Percentiles rank a stretch among this genome's conserved stretches.
These are phyloP conservation scores for Zygotorulaspora florentina DNA, from an alignment of 805 yeast genomes.

Conservation along the genomic window DNA sequence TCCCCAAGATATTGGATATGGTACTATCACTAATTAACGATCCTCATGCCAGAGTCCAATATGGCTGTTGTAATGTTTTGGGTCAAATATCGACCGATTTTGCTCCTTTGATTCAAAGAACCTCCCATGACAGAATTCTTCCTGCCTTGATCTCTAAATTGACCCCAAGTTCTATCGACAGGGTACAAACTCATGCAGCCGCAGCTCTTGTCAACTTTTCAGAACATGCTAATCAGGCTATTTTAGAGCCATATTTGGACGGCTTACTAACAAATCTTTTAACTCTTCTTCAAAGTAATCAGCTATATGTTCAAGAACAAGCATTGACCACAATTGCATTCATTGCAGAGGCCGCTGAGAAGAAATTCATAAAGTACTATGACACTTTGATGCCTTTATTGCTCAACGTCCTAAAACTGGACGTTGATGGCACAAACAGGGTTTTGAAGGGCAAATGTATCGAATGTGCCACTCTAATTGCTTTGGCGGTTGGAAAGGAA, in stretches of 20 bases:
- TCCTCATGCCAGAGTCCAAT: conserved; percentile 90
- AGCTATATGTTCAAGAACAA: conserved; percentile 94
- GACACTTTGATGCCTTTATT: conserved; percentile 91
- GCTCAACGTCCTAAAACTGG: conserved; percentile 71
- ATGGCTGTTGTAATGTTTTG: conserved; percentile 93
- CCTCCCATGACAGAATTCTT: conserved; percentile 70
- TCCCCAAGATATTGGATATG: conserved; percentile 76
- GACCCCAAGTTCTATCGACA: conserved; percentile 66
- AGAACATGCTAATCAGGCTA: conserved; percentile 84
- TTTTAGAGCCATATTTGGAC: conserved; percentile 90
- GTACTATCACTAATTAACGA: conserved; percentile 82
- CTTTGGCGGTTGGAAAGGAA: conserved; percentile 91
- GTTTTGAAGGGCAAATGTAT: conserved; percentile 86
- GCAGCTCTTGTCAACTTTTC: conserved; percentile 96
- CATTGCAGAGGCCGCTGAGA: conserved; percentile 94
- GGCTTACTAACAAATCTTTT: conserved; percentile 68
- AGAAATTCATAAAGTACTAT: conserved; percentile 82
- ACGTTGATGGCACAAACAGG: conserved; percentile 68
- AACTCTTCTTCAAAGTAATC: conserved; percentile 74
- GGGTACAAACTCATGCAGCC: conserved; percentile 98
- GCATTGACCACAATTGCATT: conserved; percentile 94
- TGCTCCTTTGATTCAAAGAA: conserved; percentile 81
- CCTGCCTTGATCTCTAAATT: conserved; percentile 87
- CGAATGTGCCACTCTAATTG: conserved; percentile 92
- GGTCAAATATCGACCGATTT: conserved; percentile 98